A percentile compares a stretch with the other conserved stretches of the same genome.
Conservation (phyloP, 148 eudicot genomes). For the Amaranthus palmeri region DNA sequence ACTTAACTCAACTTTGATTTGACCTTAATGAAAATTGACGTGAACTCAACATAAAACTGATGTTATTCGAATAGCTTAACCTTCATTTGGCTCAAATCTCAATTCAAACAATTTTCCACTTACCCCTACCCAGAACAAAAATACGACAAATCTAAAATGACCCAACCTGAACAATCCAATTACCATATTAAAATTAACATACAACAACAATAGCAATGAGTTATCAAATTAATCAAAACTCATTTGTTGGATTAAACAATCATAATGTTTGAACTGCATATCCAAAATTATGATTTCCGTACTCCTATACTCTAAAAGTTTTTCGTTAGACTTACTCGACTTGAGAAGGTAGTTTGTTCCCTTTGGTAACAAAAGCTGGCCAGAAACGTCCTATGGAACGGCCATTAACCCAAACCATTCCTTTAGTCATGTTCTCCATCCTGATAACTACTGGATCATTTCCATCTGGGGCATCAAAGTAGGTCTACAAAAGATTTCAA, state of each 20-base stretch:
- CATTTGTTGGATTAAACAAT: conserved; percentile 5
- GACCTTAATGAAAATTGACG: too few species aligned
- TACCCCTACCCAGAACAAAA: too few species aligned
- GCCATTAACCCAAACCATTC: conserved; percentile 77
- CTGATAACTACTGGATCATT: conserved; percentile 52
- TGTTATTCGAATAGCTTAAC: too few species aligned
- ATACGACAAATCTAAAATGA: too few species aligned
- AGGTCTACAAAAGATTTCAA: conserved; percentile 33
- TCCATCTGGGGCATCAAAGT: conserved; percentile 80
- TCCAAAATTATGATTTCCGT: too few species aligned
- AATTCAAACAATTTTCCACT: too few species aligned
- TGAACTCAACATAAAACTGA: too few species aligned
- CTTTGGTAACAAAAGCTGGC: conserved; percentile 49
- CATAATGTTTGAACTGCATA: neutral
- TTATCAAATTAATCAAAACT: too few species aligned
- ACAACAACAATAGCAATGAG: too few species aligned
- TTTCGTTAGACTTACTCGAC: conserved; percentile 49
- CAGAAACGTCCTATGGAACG: conserved; percentile 75
- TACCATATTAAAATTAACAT: neutral
- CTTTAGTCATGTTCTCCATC: conserved; percentile 66
- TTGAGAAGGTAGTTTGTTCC: conserved; percentile 54
- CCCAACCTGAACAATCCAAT: neutral
- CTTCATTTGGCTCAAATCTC: too few species aligned
- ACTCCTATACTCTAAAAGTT: neutral
- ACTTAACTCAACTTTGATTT: too few species aligned